Percentiles rank a stretch among this genome's conserved stretches.
Evolutionary conservation across 768 basidiomycete genomes (phyloP).

Genomic region (Mycena leptocephala): DNA sequence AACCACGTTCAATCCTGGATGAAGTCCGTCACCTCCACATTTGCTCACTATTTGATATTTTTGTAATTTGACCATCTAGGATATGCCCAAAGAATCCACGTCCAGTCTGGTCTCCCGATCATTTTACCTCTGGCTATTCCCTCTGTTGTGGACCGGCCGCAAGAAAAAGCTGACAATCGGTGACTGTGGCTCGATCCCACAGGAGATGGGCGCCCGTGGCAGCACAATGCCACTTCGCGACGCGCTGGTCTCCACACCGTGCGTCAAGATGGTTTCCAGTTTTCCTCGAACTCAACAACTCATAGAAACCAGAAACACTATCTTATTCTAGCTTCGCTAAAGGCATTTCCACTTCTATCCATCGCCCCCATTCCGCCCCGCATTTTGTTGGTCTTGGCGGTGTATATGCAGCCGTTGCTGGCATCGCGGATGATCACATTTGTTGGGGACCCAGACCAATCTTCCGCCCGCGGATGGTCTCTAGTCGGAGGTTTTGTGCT

Average conservation of each 20-base stretch:
- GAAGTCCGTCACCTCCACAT: too few relatives aligned
- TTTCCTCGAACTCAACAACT: not conserved
- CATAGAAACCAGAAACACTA: not conserved
- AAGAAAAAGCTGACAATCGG: constrained; percentile 3
- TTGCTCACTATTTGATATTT: too few relatives aligned
- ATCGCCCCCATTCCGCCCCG: constrained; percentile 12
- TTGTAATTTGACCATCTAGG: too few relatives aligned
- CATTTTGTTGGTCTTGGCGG: constrained; percentile 9
- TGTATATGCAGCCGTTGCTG: constrained; percentile 22
- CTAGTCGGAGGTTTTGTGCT: constrained; percentile 22
- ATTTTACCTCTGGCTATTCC: constrained; percentile 20
- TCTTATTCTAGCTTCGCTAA: constrained; percentile 16
- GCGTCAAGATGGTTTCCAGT: not conserved
- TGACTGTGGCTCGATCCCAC: constrained; percentile 16
- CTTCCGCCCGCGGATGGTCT: constrained; percentile 11
- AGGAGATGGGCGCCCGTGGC: not conserved
- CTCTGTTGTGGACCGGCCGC: constrained; percentile 22
- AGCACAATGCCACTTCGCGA: not conserved
- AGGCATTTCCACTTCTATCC: constrained; percentile 11
- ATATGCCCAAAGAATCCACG: not conserved
- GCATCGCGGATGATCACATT: constrained; percentile 23
- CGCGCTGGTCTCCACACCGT: not conserved
- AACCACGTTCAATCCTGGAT: too few relatives aligned
- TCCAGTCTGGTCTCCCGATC: constrained; percentile 5
- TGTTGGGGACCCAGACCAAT: not conserved